phyloP scores from a whole-genome alignment of 176 grass and related monocot genomes.

The Eragrostis nindensis region DNA sequence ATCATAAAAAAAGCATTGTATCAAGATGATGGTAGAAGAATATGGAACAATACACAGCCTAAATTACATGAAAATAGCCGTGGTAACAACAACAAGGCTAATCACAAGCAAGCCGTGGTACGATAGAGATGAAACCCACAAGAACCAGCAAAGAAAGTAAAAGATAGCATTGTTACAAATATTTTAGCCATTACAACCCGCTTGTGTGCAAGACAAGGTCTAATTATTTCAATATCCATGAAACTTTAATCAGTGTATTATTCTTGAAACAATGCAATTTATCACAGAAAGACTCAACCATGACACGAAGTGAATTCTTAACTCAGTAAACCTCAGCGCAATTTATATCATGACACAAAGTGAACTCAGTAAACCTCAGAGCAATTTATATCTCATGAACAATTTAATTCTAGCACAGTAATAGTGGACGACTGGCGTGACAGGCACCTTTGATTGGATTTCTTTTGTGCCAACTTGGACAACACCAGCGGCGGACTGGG shows the following conservation, averaged over 20 bases:
- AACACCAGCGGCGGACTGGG: constrained; percentile 89
- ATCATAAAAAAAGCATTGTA: not conserved
- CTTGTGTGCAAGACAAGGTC: not conserved
- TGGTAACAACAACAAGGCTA: not conserved
- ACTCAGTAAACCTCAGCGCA: not conserved
- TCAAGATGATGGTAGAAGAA: not conserved
- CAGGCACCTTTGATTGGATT: constrained; percentile 82
- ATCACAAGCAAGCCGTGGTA: no score
- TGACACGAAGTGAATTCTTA: not conserved
- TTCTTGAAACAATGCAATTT: not conserved
- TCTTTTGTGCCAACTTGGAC: constrained; percentile 94
- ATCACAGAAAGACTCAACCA: constrained; percentile 14
- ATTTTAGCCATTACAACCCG: not conserved
- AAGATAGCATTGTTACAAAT: no score
- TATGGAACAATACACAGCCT: not conserved
- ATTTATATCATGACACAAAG: not conserved
- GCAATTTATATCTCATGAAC: not conserved
- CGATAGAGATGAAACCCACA: no score
- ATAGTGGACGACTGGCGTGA: not conserved
- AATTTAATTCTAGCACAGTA: constrained; percentile 1
- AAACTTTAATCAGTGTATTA: not conserved
- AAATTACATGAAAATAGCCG: not conserved
- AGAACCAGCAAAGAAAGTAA: no score
- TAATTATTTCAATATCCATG: constrained; percentile 13
- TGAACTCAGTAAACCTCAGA: not conserved